Conservation (phyloP, 2,329 filamentous ascomycete genomes). For the Aspergillus sp. region DNA sequence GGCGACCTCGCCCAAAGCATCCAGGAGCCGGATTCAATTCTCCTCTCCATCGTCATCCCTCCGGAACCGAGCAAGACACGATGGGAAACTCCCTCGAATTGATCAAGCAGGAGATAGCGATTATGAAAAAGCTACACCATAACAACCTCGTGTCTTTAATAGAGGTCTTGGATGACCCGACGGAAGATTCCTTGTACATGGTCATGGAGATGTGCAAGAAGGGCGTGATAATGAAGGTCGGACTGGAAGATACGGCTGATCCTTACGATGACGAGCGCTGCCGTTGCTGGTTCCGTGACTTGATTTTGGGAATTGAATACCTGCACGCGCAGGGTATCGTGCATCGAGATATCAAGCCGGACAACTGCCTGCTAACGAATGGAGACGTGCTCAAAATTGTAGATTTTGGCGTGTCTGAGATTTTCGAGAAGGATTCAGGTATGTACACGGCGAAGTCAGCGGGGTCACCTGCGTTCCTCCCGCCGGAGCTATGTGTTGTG, state of each 20-base stretch:
- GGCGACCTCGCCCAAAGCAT: conserved; percentile 48
- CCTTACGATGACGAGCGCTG: conserved; percentile 77
- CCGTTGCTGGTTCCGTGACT: conserved; percentile 85
- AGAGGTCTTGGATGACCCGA: conserved; percentile 89
- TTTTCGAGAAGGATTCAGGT: conserved; percentile 79
- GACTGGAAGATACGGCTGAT: conserved; percentile 68
- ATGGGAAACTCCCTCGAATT: conserved; percentile 68
- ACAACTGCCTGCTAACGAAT: conserved; percentile 81
- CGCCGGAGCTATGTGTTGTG: conserved; percentile 80
- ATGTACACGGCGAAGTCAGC: conserved; percentile 93
- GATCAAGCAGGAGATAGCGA: conserved; percentile 92
- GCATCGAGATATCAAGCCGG: conserved; percentile 95
- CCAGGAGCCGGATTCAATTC: conserved; percentile 53
- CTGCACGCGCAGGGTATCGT: conserved; percentile 89
- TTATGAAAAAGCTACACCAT: conserved; percentile 98
- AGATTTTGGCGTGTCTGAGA: conserved; percentile 98
- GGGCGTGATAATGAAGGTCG: conserved; percentile 93
- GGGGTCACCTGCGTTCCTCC: conserved; percentile 87
- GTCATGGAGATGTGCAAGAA: conserved; percentile 99
- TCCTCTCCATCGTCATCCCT: conserved; percentile 53
- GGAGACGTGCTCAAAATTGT: conserved; percentile 95
- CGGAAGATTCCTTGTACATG: conserved; percentile 96
- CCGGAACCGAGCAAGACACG: conserved; percentile 40
- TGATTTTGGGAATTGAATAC: conserved; percentile 93
- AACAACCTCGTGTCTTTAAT: conserved; percentile 86